A percentile compares a stretch with the other conserved stretches of the same genome.
phyloP scores from a whole-genome alignment of 768 basidiomycete species.

The Rhodosporidiobolus odoratus region DNA sequence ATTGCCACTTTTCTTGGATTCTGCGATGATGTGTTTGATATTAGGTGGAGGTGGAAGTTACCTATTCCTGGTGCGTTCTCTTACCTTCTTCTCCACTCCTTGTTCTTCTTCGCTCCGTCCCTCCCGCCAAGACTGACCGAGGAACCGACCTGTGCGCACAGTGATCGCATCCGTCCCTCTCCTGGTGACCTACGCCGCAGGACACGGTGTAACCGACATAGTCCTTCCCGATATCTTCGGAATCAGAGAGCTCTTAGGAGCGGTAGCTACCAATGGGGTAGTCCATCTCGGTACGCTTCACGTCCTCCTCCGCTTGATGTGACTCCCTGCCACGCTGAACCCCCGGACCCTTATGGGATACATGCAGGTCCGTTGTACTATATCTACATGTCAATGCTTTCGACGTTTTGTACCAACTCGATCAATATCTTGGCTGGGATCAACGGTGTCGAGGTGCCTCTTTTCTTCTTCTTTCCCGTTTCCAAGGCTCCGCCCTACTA shows the following conservation, averaged over 20 bases:
- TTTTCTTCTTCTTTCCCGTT: not conserved
- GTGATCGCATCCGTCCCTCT: constrained; percentile 90
- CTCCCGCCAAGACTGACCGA: not conserved
- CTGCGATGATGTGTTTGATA: constrained; percentile 95
- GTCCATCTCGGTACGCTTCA: constrained; percentile 71
- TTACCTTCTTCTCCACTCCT: not conserved
- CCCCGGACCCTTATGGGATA: not conserved
- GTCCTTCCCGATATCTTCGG: constrained; percentile 83
- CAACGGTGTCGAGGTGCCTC: constrained; percentile 75
- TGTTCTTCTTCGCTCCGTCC: not conserved
- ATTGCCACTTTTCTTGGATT: constrained; percentile 93
- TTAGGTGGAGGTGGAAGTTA: constrained; percentile 95
- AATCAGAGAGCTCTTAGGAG: constrained; percentile 56
- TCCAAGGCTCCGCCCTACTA: too few species aligned
- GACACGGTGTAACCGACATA: constrained; percentile 84
- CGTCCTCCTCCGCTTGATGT: not conserved
- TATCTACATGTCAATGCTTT: constrained; percentile 89
- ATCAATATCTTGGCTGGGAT: constrained; percentile 98
- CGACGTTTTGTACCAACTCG: constrained; percentile 93
- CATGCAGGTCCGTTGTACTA: constrained; percentile 83
- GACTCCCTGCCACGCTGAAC: not conserved
- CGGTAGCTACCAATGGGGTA: constrained; percentile 49
- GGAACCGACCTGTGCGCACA: constrained; percentile 3
- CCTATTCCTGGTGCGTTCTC: constrained; percentile 66
- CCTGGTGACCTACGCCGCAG: constrained; percentile 92